Base-by-base conservation (phyloP, 768 basidiomycete genomes). In the Macrocybe gigantea region DNA sequence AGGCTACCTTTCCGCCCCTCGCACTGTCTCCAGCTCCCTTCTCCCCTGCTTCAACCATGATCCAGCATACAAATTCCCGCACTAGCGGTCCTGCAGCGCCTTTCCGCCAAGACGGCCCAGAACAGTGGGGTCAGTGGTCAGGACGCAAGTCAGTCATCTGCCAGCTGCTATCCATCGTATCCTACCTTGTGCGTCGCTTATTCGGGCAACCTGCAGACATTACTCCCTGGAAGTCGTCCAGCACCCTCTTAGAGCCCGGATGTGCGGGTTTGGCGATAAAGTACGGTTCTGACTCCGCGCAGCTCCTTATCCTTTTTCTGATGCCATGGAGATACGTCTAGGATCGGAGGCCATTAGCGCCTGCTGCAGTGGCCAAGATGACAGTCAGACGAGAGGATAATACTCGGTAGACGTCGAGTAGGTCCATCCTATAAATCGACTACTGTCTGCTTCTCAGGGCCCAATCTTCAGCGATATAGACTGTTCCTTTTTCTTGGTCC, bases 261-360 rank as follows among this genome's bases (percentile, higher is more conserved):
- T 94, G 85, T 95, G 93, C 63, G 94, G 94, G 8, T 94, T 95
- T 64, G 93, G 93, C 39, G 92, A 96, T 73, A 95, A 94, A 75
- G 93, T 92, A 56, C 50, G 60, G 47, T 53, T 56, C 52, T 54
- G 47, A 47, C 53, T 31, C 30, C 30, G 13, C 10, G 11, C 10
- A 10, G 7, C 42, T 44, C 32, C 29, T 42, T 49, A 41, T 35
- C 47, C 54, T 46, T 34, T 40, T 39, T 41, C 14, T 44, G 50
- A 47, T 54, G 41, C 36, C 38, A 49, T 53, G 48, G 54, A 44
- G 22, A 50, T 47, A 56, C 51, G 49, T 45, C 14, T 64, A 94
- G 89, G 93, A 97, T 77, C 85, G 93, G 52, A 77, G 93, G 45
- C 93, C 93, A 0, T 73, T 96, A 46, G 92, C 92, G 0, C 94